phyloP scores from a whole-genome alignment of 352 stramenopile species.

The Phytopythium montanum region DNA sequence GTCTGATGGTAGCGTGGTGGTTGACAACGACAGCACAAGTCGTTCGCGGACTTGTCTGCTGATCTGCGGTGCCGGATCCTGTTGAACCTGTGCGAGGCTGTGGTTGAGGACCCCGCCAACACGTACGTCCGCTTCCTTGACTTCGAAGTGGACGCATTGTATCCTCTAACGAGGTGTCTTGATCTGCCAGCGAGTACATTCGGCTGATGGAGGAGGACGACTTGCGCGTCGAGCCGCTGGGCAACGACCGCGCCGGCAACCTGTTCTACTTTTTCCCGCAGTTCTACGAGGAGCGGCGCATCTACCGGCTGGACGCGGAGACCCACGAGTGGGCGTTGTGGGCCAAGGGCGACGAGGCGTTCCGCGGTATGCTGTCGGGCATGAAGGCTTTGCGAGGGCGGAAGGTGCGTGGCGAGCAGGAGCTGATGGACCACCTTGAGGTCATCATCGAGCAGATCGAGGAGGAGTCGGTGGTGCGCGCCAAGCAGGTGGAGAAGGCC shows the following conservation, averaged over 20 bases:
- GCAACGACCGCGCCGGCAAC: constrained; percentile 69
- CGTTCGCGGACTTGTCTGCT: constrained; percentile 65
- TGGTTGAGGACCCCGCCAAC: constrained; percentile 74
- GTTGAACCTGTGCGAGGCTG: constrained; percentile 76
- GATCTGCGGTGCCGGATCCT: constrained; percentile 79
- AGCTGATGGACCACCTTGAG: constrained; percentile 72
- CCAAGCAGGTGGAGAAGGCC: constrained; percentile 63
- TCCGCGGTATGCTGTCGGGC: constrained; percentile 46
- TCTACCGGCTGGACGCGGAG: constrained; percentile 58
- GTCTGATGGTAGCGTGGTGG: neutral
- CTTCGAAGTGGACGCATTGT: neutral
- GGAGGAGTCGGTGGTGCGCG: constrained; percentile 45
- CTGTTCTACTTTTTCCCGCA: constrained; percentile 84
- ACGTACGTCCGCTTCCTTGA: constrained; percentile 33
- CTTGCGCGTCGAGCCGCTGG: constrained; percentile 68
- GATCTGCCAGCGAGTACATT: constrained; percentile 64
- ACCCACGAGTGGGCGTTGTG: constrained; percentile 66
- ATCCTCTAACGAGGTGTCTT: neutral
- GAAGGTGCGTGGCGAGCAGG: constrained; percentile 67
- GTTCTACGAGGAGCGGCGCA: constrained; percentile 80
- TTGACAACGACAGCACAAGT: constrained; percentile 45
- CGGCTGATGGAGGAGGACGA: constrained; percentile 87
- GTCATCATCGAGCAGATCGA: constrained; percentile 80
- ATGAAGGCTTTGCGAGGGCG: constrained; percentile 60
- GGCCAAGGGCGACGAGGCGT: constrained; percentile 70